A percentile compares a stretch with the other conserved stretches of the same genome.
These are phyloP conservation scores for Closterium sp. DNA, from an alignment of 139 green algal genomes.

Conservation along the genomic window DNA sequence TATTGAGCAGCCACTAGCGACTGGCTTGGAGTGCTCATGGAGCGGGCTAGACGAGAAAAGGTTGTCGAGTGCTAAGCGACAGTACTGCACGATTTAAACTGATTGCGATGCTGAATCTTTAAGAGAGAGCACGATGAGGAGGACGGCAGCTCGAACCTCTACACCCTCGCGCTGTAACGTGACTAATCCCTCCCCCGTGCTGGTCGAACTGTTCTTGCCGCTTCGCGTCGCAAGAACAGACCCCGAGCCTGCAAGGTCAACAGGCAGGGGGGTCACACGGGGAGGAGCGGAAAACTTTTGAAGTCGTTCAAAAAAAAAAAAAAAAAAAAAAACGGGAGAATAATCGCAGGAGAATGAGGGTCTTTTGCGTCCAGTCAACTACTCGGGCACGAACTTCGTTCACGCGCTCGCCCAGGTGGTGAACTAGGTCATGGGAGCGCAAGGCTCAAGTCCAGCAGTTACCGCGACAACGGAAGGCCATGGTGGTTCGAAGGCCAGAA, in stretches of 20 bases:
- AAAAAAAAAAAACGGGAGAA: not conserved
- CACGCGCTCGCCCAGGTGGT: too few relatives aligned
- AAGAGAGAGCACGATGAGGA: not conserved
- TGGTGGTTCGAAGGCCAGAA: too few relatives aligned
- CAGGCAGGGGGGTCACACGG: not conserved
- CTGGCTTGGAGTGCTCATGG: not conserved
- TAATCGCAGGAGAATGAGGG: not conserved
- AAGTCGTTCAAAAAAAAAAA: too few relatives aligned
- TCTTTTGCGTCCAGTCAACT: not conserved
- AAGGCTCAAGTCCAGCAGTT: too few relatives aligned
- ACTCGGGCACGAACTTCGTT: too few relatives aligned
- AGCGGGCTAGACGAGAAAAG: not conserved
- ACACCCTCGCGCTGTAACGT: not conserved
- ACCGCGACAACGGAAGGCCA: too few relatives aligned
- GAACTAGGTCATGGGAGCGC: too few relatives aligned
- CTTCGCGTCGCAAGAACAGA: not conserved
- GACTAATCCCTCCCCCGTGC: not conserved
- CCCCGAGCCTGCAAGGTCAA: not conserved
- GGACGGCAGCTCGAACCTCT: not conserved
- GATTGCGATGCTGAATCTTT: too few relatives aligned
- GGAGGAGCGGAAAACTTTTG: not conserved
- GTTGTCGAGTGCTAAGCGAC: not conserved
- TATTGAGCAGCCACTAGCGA: not conserved
- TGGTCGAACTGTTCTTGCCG: not conserved
- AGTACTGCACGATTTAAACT: not conserved